Percentiles rank a stretch among this genome's conserved stretches.
Conservation (phyloP, 1,284 basidiomycete species). For the Puccinia coronata region DNA sequence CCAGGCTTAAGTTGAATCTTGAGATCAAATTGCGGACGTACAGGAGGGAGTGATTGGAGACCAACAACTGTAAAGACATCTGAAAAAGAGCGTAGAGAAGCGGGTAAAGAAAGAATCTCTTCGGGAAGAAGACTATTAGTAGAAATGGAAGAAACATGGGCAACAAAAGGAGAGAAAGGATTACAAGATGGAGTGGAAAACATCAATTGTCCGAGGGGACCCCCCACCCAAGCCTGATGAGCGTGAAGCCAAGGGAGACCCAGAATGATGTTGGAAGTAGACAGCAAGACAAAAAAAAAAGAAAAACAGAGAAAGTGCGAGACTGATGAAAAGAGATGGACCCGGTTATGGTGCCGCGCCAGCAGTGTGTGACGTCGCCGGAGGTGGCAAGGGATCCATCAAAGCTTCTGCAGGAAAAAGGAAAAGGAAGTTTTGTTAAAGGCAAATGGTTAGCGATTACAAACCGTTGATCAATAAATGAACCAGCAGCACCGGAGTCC, state of each 20-base stretch:
- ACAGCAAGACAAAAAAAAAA: too few relatives aligned
- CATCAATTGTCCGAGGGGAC: background rate
- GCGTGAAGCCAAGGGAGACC: too few relatives aligned
- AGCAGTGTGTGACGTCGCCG: background rate
- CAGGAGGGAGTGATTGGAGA: conserved; percentile 5
- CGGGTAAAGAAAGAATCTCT: background rate
- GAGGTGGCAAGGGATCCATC: conserved; percentile 20
- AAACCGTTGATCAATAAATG: background rate
- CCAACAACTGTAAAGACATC: conserved; percentile 7
- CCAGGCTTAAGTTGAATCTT: background rate
- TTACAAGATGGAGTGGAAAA: background rate
- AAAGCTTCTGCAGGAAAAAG: conserved; percentile 12
- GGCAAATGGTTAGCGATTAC: background rate
- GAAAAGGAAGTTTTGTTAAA: background rate
- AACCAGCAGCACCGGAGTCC: background rate
- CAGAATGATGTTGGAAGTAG: background rate
- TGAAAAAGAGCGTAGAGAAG: background rate
- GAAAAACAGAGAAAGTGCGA: too few relatives aligned
- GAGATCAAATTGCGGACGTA: conserved; percentile 9
- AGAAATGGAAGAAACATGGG: background rate
- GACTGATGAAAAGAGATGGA: too few relatives aligned
- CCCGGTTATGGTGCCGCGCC: background rate
- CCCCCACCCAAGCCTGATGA: too few relatives aligned
- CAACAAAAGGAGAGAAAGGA: too few relatives aligned
- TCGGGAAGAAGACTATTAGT: background rate